Evolutionary conservation across 768 basidiomycete genomes (phyloP).

Genomic region (Tricholoma hemisulphureum): DNA sequence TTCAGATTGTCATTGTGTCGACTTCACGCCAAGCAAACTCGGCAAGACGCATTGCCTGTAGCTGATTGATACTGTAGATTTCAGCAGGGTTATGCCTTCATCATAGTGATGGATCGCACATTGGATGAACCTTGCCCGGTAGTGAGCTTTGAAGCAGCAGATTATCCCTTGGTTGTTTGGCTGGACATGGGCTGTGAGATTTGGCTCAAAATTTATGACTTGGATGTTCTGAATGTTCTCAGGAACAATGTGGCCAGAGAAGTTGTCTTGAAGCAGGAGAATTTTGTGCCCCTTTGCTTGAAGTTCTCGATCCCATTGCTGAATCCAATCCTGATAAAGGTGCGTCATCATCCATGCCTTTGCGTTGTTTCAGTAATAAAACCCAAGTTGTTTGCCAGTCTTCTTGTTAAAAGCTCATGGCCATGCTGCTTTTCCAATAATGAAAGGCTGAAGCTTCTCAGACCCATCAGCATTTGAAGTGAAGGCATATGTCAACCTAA

Average conservation of each 20-base stretch:
- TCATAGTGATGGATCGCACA: slow-evolving; percentile 22
- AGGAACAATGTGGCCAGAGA: too few species aligned
- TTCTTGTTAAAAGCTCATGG: slow-evolving; percentile 20
- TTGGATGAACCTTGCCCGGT: slow-evolving; percentile 16
- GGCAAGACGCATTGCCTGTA: not conserved
- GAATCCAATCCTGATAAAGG: too few species aligned
- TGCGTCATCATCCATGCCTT: slow-evolving; percentile 30
- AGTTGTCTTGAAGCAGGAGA: slow-evolving; percentile 23
- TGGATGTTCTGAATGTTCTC: too few species aligned
- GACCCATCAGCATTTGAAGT: slow-evolving; percentile 20
- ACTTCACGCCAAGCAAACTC: not conserved
- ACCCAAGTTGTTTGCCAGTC: slow-evolving; percentile 17
- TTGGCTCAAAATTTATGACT: too few species aligned
- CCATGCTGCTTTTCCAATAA: slow-evolving; percentile 16
- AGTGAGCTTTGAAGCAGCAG: slow-evolving; percentile 22
- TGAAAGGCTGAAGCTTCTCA: slow-evolving; percentile 10
- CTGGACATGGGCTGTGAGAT: slow-evolving; percentile 24
- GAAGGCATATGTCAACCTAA: slow-evolving; percentile 19
- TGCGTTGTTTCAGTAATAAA: slow-evolving; percentile 21
- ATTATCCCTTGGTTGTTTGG: slow-evolving; percentile 26
- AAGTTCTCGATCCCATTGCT: too few species aligned
- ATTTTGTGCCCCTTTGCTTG: slow-evolving; percentile 12
- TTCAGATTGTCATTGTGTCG: not conserved
- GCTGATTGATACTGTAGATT: slow-evolving; percentile 22
- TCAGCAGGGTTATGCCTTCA: slow-evolving; percentile 4